Conservation (phyloP, 306 rosid genomes). For the Lupinus albus region DNA sequence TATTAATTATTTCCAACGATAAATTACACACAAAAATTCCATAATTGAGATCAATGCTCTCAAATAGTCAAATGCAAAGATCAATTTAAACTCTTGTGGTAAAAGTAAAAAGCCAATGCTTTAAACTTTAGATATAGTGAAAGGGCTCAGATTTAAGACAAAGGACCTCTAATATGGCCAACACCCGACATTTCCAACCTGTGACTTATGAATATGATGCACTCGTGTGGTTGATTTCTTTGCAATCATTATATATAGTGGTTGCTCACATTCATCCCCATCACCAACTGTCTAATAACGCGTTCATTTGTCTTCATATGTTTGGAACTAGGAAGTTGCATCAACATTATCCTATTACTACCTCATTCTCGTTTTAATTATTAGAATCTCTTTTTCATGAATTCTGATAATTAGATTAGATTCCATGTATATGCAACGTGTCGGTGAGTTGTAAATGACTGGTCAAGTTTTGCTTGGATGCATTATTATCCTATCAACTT, state of each 20-base stretch:
- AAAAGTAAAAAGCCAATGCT: not conserved
- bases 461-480: too few species aligned
- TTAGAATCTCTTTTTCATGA: not conserved
- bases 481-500: too few species aligned
- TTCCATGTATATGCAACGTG: too few species aligned
- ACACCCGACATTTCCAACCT: conserved; percentile 56
- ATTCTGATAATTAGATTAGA: not conserved
- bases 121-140: not conserved
- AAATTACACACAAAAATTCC: too few species aligned
- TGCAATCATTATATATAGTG: not conserved
- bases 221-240: conserved; percentile 50
- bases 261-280: conserved; percentile 20
- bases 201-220: conserved; percentile 48
- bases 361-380: not conserved
- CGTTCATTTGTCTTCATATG: conserved; percentile 28
- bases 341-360: not conserved
- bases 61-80: not conserved
- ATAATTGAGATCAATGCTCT: not conserved
- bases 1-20: too few species aligned
- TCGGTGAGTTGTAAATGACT: too few species aligned
- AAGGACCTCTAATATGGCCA: conserved; percentile 41
- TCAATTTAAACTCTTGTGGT: not conserved
- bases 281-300: conserved; percentile 35
- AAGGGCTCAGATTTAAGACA: conserved; percentile 3
- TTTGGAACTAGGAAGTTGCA: not conserved